These are phyloP conservation scores for Calvatia gigantea DNA, from an alignment of 768 basidiomycete species.

Conservation along the genomic window DNA sequence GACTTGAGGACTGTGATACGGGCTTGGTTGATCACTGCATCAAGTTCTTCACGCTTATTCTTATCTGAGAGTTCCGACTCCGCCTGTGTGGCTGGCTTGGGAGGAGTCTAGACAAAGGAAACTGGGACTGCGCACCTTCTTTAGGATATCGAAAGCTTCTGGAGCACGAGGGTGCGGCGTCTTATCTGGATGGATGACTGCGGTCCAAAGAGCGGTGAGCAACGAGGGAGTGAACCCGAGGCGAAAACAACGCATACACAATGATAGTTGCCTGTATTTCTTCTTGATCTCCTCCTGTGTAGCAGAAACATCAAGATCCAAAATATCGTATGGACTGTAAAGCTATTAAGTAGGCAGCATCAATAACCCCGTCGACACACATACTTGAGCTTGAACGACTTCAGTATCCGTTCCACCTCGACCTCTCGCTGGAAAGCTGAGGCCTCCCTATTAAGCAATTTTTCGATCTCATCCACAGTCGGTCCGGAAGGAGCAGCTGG, in stretches of 20 bases:
- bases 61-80: constrained; percentile 81
- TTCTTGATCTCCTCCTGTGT: constrained; percentile 86
- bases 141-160: constrained; percentile 90
- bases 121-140: constrained; percentile 59
- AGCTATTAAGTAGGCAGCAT: not conserved
- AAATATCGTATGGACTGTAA: constrained; percentile 88
- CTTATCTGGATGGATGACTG: constrained; percentile 99
- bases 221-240: not conserved
- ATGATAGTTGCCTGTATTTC: constrained; percentile 80
- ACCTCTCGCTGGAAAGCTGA: constrained; percentile 84
- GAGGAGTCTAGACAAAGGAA: not conserved
- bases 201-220: constrained; percentile 2
- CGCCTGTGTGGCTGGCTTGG: constrained; percentile 45
- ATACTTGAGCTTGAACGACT: constrained; percentile 95
- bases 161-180: constrained; percentile 82
- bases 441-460: constrained; percentile 74
- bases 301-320: constrained; percentile 71
- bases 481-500: constrained; percentile 13
- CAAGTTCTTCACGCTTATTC: constrained; percentile 75
- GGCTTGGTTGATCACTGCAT: constrained; percentile 75
- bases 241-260: constrained; percentile 51
- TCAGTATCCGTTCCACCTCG: constrained; percentile 88
- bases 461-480: constrained; percentile 66
- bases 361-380: constrained; percentile 19
- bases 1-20: constrained; percentile 64